A percentile compares a stretch with the other conserved stretches of the same genome.
These are phyloP conservation scores for Amoeboaphelidium protococcarum DNA, from an alignment of 371 early-diverging fungal species.

Conservation along the genomic window DNA sequence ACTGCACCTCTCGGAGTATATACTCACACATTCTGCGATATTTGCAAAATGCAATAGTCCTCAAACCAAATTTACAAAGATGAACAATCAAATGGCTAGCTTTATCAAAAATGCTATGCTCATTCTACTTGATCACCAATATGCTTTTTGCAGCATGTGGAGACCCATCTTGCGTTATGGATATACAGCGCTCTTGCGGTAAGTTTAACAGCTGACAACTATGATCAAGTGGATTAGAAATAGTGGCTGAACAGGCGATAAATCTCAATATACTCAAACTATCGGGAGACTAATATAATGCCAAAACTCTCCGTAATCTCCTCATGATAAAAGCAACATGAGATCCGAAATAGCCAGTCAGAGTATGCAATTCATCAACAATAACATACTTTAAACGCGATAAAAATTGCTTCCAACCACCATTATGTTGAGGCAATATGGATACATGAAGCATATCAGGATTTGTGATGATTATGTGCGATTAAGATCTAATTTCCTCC, in stretches of 20 bases:
- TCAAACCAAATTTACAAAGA: constrained; percentile 5
- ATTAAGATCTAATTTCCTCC: constrained; percentile 15
- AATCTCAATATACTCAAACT: constrained; percentile 22
- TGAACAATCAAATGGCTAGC: constrained; percentile 6
- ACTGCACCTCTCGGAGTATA: constrained; percentile 7
- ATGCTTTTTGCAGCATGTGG: constrained; percentile 10
- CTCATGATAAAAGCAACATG: constrained; percentile 35
- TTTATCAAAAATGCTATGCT: constrained; percentile 8
- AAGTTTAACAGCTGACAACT: background rate
- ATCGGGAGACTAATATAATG: no score
- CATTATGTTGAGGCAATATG: constrained; percentile 25
- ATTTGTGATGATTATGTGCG: constrained; percentile 40
- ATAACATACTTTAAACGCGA: constrained; percentile 25
- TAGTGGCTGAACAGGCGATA: constrained; percentile 37
- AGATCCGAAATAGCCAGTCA: constrained; percentile 33
- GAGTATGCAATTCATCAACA: constrained; percentile 47
- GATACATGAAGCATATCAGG: constrained; percentile 51
- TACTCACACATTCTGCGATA: constrained; percentile 11
- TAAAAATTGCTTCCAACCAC: constrained; percentile 30
- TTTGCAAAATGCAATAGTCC: constrained; percentile 12
- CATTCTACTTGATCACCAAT: no score
- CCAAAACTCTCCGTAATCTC: constrained; percentile 27
- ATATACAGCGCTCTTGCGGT: background rate
- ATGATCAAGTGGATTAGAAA: constrained; percentile 16
- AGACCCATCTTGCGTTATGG: constrained; percentile 7